phyloP scores from a whole-genome alignment of 371 early-diverging fungal genomes.

The Dichotomocladium elegans region DNA sequence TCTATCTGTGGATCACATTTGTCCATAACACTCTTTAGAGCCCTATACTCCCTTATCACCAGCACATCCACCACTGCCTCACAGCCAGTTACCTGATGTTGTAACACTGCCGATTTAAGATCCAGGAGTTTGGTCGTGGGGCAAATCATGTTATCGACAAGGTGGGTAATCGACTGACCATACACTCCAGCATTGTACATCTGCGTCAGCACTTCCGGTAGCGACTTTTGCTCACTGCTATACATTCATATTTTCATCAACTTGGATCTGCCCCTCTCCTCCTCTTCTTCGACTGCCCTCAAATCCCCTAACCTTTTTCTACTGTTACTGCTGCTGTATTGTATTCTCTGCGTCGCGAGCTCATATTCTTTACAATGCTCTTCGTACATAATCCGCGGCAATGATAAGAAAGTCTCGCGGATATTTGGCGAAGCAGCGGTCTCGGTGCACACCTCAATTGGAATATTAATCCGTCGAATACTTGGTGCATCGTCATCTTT shows the following conservation, averaged over 20 bases:
- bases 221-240: no score
- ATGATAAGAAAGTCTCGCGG: conserved; percentile 32
- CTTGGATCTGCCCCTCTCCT: no score
- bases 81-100: conserved; percentile 27
- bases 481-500: conserved; percentile 3
- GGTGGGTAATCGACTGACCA: conserved; percentile 47
- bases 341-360: conserved; percentile 9
- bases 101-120: conserved; percentile 12
- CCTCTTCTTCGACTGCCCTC: no score
- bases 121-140: conserved; percentile 48
- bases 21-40: not conserved
- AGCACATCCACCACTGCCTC: no score
- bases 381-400: conserved; percentile 46
- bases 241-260: no score
- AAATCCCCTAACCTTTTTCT: conserved; percentile 9
- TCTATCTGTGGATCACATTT: conserved; percentile 7
- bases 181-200: conserved; percentile 57
- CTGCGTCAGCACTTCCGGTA: conserved; percentile 36
- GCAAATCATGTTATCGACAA: conserved; percentile 54
- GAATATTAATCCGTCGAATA: conserved; percentile 32
- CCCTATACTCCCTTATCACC: no score
- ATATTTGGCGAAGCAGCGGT: conserved; percentile 21
- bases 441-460: conserved; percentile 39
- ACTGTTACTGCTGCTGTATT: conserved; percentile 17
- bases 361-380: conserved; percentile 45